phyloP scores from a whole-genome alignment of 306 rosid genomes.

The Prunus padus region DNA sequence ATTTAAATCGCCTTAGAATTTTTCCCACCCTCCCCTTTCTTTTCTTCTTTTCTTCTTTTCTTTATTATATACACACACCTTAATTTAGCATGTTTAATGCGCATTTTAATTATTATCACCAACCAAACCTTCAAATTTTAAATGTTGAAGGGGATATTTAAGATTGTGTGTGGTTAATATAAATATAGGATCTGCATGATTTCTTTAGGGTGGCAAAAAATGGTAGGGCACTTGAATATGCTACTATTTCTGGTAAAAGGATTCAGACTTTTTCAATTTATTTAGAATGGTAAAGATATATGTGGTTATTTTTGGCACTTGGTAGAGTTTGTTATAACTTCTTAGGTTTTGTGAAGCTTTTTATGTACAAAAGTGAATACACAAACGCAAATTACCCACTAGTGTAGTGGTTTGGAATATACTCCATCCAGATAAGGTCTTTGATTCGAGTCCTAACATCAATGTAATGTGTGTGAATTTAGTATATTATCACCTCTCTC shows the following conservation, averaged over 20 bases:
- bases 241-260: neutral
- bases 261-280: neutral
- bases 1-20: neutral
- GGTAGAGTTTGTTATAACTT: neutral
- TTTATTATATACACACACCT: neutral
- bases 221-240: slow-evolving; percentile 5
- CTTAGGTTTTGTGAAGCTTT: neutral
- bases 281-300: neutral
- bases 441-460: no score
- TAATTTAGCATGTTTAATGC: neutral
- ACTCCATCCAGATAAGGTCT: no score
- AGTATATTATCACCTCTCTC: no score
- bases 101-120: neutral
- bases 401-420: no score
- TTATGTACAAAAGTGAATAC: no score
- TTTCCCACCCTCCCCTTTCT: neutral
- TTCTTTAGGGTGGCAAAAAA: neutral
- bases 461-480: no score
- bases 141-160: neutral
- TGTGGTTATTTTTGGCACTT: neutral
- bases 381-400: no score
- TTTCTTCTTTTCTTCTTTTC: neutral
- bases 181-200: neutral
- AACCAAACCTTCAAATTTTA: neutral
- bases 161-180: neutral